Evolutionary conservation across 345 rosid species (phyloP).

Genomic region (Salix dunnii): DNA sequence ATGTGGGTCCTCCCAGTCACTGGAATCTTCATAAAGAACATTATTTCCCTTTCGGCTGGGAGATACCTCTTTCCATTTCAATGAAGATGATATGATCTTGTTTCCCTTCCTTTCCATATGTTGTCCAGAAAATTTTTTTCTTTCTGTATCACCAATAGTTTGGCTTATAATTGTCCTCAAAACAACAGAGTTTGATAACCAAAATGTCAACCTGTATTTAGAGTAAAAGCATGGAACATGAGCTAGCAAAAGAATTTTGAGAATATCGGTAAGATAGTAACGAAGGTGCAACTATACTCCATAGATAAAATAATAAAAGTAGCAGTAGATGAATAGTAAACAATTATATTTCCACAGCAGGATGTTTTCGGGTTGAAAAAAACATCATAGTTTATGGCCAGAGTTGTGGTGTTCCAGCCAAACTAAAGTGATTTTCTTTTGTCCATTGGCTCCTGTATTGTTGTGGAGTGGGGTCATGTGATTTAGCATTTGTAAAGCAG

Average conservation of each 20-base stretch:
- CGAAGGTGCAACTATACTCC: too few species aligned
- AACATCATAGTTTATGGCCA: too few species aligned
- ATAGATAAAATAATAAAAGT: too few species aligned
- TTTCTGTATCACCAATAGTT: slow-evolving; percentile 34
- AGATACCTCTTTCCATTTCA: slow-evolving; percentile 63
- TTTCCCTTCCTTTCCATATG: slow-evolving; percentile 35
- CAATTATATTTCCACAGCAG: too few species aligned
- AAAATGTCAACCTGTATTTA: slow-evolving; percentile 75
- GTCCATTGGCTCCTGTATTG: too few species aligned
- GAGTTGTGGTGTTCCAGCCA: too few species aligned
- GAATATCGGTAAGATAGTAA: neutral
- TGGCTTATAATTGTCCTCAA: slow-evolving; percentile 68
- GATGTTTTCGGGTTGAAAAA: too few species aligned
- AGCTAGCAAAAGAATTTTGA: slow-evolving; percentile 2
- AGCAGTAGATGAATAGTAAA: too few species aligned
- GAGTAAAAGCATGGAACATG: neutral
- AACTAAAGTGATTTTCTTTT: too few species aligned
- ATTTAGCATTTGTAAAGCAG: neutral
- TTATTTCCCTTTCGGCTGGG: slow-evolving; percentile 39
- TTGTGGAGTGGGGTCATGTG: neutral
- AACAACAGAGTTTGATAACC: slow-evolving; percentile 82
- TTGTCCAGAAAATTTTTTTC: slow-evolving; percentile 32
- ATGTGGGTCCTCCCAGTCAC: slow-evolving; percentile 61
- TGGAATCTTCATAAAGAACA: slow-evolving; percentile 18
- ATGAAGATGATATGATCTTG: slow-evolving; percentile 33